phyloP scores from a whole-genome alignment of 352 stramenopile genomes.

The Phytopythium litorale region DNA sequence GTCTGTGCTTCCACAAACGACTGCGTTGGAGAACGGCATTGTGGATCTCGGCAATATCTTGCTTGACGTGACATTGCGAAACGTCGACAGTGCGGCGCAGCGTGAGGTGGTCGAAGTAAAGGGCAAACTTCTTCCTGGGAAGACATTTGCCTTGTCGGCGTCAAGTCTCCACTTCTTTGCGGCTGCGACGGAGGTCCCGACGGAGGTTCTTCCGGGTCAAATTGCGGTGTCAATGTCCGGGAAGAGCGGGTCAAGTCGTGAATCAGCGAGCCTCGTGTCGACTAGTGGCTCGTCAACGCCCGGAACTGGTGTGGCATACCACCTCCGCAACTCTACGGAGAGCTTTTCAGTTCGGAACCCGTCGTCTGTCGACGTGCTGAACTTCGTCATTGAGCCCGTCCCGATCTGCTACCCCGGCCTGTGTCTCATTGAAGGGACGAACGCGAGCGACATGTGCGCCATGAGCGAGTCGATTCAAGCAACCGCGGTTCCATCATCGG shows the following conservation, averaged over 20 bases:
- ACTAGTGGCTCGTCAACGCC: slow-evolving; percentile 17
- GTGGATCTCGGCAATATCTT: slow-evolving; percentile 58
- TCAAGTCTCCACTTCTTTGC: slow-evolving; percentile 81
- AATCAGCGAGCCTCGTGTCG: slow-evolving; percentile 21
- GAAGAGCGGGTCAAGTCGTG: slow-evolving; percentile 34
- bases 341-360: slow-evolving; percentile 84
- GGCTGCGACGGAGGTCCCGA: slow-evolving; percentile 46
- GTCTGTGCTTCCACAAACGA: slow-evolving; percentile 32
- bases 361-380: slow-evolving; percentile 55
- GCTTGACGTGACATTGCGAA: slow-evolving; percentile 65
- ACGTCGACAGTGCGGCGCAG: slow-evolving; percentile 59
- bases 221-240: slow-evolving; percentile 37
- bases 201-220: slow-evolving; percentile 40
- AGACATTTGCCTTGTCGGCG: slow-evolving; percentile 77
- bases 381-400: slow-evolving; percentile 68
- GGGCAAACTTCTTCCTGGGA: slow-evolving; percentile 72
- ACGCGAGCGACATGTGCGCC: slow-evolving; percentile 53
- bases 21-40: slow-evolving; percentile 31
- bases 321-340: slow-evolving; percentile 63
- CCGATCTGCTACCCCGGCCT: slow-evolving; percentile 61
- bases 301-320: slow-evolving; percentile 38
- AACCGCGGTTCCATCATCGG: slow-evolving; percentile 60
- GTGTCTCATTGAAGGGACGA: slow-evolving; percentile 60
- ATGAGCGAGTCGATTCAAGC: slow-evolving; percentile 81
- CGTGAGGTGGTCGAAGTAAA: slow-evolving; percentile 65